phyloP scores from a whole-genome alignment of 345 rosid genomes.

The Excoecaria agallocha region DNA sequence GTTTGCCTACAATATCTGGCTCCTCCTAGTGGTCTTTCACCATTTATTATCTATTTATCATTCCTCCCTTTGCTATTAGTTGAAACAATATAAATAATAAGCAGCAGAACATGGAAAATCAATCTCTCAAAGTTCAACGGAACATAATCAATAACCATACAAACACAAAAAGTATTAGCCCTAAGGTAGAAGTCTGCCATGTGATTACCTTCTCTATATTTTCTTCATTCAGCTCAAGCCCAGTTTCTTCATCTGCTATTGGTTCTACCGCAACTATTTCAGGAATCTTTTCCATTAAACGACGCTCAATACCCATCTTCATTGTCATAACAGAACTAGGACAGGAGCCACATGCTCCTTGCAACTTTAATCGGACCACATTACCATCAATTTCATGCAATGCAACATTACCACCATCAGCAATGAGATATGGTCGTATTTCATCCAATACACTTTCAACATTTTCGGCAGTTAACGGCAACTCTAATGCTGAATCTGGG shows the following conservation, averaged over 20 bases:
- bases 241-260: slow-evolving; percentile 80
- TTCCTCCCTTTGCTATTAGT: not conserved
- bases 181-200: not conserved
- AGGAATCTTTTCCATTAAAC: slow-evolving; percentile 93
- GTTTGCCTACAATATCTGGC: not conserved
- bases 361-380: slow-evolving; percentile 78
- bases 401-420: slow-evolving; percentile 96
- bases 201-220: slow-evolving; percentile 74
- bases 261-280: slow-evolving; percentile 91
- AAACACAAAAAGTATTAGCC: not conserved
- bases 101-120: not conserved
- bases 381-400: slow-evolving; percentile 98
- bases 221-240: slow-evolving; percentile 85
- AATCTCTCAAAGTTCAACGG: not conserved
- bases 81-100: not conserved
- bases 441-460: slow-evolving; percentile 84
- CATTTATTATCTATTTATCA: not conserved
- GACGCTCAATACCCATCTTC: slow-evolving; percentile 97
- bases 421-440: slow-evolving; percentile 82
- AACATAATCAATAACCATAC: not conserved
- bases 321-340: slow-evolving; percentile 82
- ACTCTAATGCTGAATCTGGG: slow-evolving; percentile 64
- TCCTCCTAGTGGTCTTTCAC: not conserved
- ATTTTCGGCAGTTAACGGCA: slow-evolving; percentile 79
- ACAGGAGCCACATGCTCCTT: slow-evolving; percentile 99